phyloP scores from a whole-genome alignment of 1,284 basidiomycete species.

The Caloboletus firmus region DNA sequence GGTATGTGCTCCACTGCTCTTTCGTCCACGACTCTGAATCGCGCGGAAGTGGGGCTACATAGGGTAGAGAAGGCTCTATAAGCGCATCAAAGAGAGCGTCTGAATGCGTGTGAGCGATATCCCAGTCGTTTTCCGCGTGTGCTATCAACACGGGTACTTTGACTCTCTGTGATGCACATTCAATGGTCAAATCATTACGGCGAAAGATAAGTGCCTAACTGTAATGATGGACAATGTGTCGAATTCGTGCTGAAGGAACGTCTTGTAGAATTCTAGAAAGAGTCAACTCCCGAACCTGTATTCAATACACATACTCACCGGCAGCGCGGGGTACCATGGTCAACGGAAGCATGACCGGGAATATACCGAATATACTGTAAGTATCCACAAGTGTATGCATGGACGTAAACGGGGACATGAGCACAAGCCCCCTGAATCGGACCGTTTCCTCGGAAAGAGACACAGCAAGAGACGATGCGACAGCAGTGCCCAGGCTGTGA shows the following conservation, averaged over 20 bases:
- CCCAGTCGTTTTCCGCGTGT: constrained; percentile 80
- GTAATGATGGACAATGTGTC: constrained; percentile 61
- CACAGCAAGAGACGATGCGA: constrained; percentile 62
- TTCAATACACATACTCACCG: constrained; percentile 47
- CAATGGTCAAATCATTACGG: neutral
- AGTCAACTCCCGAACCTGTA: neutral
- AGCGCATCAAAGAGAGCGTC: constrained; percentile 70
- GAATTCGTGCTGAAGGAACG: constrained; percentile 62
- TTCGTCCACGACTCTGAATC: constrained; percentile 32
- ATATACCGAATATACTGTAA: constrained; percentile 66
- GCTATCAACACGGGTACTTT: constrained; percentile 71
- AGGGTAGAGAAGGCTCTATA: constrained; percentile 61
- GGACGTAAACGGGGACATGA: constrained; percentile 79
- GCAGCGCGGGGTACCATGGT: constrained; percentile 68
- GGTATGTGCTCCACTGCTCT: constrained; percentile 43
- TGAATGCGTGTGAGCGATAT: constrained; percentile 80
- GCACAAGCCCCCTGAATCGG: constrained; percentile 59
- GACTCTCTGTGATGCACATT: constrained; percentile 45
- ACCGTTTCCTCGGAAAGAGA: constrained; percentile 56
- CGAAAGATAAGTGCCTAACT: constrained; percentile 38
- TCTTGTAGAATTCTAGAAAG: constrained; percentile 53
- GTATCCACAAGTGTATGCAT: constrained; percentile 66
- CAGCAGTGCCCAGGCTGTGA: constrained; percentile 82
- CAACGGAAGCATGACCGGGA: constrained; percentile 73
- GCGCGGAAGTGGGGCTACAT: constrained; percentile 42